Conservation (phyloP, 208 protist species). For the Leptomonas seymouri region DNA sequence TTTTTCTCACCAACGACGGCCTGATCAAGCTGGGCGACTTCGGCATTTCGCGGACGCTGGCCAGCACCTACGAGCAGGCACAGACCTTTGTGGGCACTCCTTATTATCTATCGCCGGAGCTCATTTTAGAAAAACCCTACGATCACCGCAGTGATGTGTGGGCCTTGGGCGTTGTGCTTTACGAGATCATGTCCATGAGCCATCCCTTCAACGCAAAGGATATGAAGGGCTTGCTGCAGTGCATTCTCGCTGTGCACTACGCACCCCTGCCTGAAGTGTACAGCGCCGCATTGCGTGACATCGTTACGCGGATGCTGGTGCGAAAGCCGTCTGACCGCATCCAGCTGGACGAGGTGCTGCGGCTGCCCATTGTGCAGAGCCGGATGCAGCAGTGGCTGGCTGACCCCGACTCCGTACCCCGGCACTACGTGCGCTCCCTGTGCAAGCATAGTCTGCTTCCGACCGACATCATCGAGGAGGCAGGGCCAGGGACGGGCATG, state of each 20-base stretch:
- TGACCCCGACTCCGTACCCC: conserved; percentile 57
- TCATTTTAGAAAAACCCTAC: conserved; percentile 94
- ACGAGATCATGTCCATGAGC: conserved; percentile 85
- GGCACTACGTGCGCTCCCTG: conserved; percentile 74
- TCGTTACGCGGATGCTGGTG: conserved; percentile 77
- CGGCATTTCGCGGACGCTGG: conserved; percentile 92
- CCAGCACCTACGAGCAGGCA: conserved; percentile 91
- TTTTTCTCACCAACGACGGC: conserved; percentile 90
- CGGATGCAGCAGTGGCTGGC: conserved; percentile 79
- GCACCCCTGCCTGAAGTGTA: conserved; percentile 78
- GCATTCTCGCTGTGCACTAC: conserved; percentile 89
- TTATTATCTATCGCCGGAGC: conserved; percentile 94
- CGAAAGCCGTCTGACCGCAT: conserved; percentile 76
- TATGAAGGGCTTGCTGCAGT: conserved; percentile 90
- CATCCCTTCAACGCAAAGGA: conserved; percentile 91
- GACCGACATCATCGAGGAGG: conserved; percentile 26
- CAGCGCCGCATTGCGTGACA: conserved; percentile 70
- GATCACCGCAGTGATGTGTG: conserved; percentile 95
- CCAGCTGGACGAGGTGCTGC: conserved; percentile 65
- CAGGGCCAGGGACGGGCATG: conserved; percentile 2
- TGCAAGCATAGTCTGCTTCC: conserved; percentile 70
- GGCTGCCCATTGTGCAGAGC: conserved; percentile 72
- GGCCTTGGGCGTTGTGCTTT: conserved; percentile 92
- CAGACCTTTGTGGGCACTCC: conserved; percentile 95
- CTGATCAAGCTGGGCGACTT: conserved; percentile 95